Evolutionary conservation across 768 basidiomycete genomes (phyloP).

Genomic region (Porpolomopsis calyptriformis): DNA sequence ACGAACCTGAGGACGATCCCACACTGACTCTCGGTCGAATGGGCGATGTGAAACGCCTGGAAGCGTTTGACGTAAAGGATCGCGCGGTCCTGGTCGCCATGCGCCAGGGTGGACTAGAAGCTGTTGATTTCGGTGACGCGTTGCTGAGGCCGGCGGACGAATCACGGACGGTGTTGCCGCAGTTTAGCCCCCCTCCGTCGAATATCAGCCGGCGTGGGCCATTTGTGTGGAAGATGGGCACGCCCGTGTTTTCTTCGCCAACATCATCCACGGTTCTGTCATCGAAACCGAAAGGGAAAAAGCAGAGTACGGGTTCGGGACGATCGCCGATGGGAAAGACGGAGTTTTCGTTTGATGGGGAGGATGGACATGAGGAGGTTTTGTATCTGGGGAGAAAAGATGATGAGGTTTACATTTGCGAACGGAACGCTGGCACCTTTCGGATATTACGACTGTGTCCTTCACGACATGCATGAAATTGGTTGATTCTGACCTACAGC

Average conservation of each 20-base stretch:
- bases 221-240: constrained; percentile 78
- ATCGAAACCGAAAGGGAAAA: constrained; percentile 31
- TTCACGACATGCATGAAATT: constrained; percentile 8
- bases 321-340: constrained; percentile 38
- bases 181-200: constrained; percentile 52
- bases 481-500: not conserved
- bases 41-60: constrained; percentile 75
- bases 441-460: constrained; percentile 64
- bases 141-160: constrained; percentile 71
- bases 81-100: constrained; percentile 74
- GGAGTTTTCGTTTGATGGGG: constrained; percentile 43
- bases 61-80: constrained; percentile 70
- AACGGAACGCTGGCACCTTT: constrained; percentile 63
- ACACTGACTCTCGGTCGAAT: constrained; percentile 36
- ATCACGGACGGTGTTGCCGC: constrained; percentile 61
- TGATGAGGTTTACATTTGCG: constrained; percentile 74
- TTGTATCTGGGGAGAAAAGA: constrained; percentile 69
- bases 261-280: constrained; percentile 30
- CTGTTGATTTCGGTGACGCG: constrained; percentile 70
- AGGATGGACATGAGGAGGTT: constrained; percentile 56
- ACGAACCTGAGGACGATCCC: constrained; percentile 41
- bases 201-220: constrained; percentile 60
- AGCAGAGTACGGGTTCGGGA: constrained; percentile 34
- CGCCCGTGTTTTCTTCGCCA: constrained; percentile 41
- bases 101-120: constrained; percentile 80